Evolutionary conservation across 192 early-diverging fungal species (phyloP).

Genomic region (Chytriomyces sp.): DNA sequence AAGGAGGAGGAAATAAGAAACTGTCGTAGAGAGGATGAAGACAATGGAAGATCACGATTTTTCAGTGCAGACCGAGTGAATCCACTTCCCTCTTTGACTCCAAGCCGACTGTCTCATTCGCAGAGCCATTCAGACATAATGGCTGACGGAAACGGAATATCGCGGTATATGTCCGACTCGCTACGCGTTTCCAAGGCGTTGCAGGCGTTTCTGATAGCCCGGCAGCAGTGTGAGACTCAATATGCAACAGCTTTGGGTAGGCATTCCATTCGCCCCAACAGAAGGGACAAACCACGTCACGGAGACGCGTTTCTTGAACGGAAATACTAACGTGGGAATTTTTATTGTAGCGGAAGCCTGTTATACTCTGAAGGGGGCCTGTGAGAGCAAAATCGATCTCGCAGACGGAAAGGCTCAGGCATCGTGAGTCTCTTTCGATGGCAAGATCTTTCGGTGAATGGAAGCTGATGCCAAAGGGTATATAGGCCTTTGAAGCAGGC

Average conservation of each 20-base stretch:
- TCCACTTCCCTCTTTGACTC: background rate
- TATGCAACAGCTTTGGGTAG: conserved; percentile 45
- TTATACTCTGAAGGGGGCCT: conserved; percentile 14
- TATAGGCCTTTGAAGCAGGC: conserved; percentile 33
- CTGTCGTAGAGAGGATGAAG: no score
- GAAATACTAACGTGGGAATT: background rate
- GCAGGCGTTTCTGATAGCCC: conserved; percentile 31
- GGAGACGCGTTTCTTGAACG: no score
- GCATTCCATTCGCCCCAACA: no score
- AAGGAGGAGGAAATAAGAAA: no score
- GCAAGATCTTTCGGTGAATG: background rate
- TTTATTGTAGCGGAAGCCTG: conserved; percentile 14
- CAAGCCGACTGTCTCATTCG: background rate
- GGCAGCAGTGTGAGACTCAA: conserved; percentile 37
- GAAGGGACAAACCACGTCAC: no score
- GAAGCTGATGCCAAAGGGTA: background rate
- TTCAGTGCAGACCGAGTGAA: no score
- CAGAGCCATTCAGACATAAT: no score
- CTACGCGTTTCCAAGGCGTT: conserved; percentile 41
- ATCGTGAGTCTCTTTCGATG: conserved; percentile 12
- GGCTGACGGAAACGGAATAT: conserved; percentile 11
- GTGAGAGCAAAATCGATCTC: conserved; percentile 8
- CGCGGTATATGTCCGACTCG: conserved; percentile 40
- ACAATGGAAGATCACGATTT: no score
- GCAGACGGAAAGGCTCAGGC: conserved; percentile 12